Conservation (phyloP, 1,139 yeast species). For the Eremothecium coryli region DNA sequence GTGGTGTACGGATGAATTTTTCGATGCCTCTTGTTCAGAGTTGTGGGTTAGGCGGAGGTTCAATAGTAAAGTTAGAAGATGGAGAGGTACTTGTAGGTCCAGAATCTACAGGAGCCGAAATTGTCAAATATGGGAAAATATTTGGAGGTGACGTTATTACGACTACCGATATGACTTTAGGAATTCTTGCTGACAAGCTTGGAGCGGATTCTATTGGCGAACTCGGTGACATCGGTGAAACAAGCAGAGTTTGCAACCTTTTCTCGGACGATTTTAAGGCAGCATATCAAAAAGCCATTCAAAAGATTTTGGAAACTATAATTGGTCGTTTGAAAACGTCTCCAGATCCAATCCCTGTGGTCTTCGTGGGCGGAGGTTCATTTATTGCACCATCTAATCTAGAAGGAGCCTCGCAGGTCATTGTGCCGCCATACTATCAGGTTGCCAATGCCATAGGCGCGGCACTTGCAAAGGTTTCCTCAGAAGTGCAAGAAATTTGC, state of each 20-base stretch:
- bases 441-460: slow-evolving; percentile 43
- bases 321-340: slow-evolving; percentile 37
- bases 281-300: slow-evolving; percentile 23
- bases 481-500: slow-evolving; percentile 17
- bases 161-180: slow-evolving; percentile 34
- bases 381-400: slow-evolving; percentile 33
- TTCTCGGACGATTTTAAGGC: slow-evolving; percentile 13
- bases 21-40: slow-evolving; percentile 40
- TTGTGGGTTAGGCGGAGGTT: slow-evolving; percentile 40
- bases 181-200: slow-evolving; percentile 13
- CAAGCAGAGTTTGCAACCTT: slow-evolving; percentile 15
- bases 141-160: slow-evolving; percentile 35
- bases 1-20: slow-evolving; percentile 38
- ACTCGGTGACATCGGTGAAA: slow-evolving; percentile 21
- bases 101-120: slow-evolving; percentile 36
- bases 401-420: slow-evolving; percentile 35
- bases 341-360: slow-evolving; percentile 36
- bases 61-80: slow-evolving; percentile 30
- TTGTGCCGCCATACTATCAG: slow-evolving; percentile 34
- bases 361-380: slow-evolving; percentile 40
- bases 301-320: slow-evolving; percentile 29
- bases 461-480: slow-evolving; percentile 37
- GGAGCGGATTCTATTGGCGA: slow-evolving; percentile 8
- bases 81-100: slow-evolving; percentile 34
- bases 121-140: slow-evolving; percentile 27